Base-by-base conservation (phyloP, 2,329 filamentous ascomycete species). In the Paraphoma sp. region DNA sequence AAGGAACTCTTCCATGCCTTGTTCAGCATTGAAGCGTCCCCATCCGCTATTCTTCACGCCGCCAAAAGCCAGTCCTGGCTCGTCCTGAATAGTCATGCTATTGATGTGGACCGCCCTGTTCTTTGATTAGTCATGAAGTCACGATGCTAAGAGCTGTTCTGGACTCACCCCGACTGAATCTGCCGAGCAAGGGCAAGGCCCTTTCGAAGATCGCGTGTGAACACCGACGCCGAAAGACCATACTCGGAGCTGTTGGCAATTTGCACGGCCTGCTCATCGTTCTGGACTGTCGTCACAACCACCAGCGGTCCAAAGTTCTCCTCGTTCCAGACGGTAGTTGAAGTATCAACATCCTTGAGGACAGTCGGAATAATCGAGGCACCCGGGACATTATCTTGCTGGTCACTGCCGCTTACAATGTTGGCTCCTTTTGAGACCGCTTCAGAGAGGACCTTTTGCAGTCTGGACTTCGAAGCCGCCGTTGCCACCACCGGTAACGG, bases 161-260 rank as follows among this genome's bases (percentile, higher is more conserved):
- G 33, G 14, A 14, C 33, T 36, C 14, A 36, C 33, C 33, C 33
- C 14, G 33, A 36, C 14, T 36, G 33, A 10, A 36, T 36, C 33
- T 36, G 33, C 33, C 14, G 9, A 10, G 33, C 33, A 36, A 36
- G 33, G 7, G 33, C 14, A 3, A 36, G 33, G 33, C 33, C 14
- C 33, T 36, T 36, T 14, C 33, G 33, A 36, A 81, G 45, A 59
- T 85, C 82, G 43, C 75, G 78, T 0, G 79, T 81, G 80, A 81
- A 85, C 4, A 85, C 81, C 12, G 80, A 82, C 8, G 80, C 80
- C 16, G 81, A 83, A 3, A 86, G 77, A 29, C 83, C 56, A 41
- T 30, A 54, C 2, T 38, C 53, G 14, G 50, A 48, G 29, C 51
- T 48, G 29, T 59, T 59, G 18, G 56, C 56, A 40, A 55, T 36